Evolutionary conservation across 345 rosid species (phyloP).

Genomic region (Brassica nigra): DNA sequence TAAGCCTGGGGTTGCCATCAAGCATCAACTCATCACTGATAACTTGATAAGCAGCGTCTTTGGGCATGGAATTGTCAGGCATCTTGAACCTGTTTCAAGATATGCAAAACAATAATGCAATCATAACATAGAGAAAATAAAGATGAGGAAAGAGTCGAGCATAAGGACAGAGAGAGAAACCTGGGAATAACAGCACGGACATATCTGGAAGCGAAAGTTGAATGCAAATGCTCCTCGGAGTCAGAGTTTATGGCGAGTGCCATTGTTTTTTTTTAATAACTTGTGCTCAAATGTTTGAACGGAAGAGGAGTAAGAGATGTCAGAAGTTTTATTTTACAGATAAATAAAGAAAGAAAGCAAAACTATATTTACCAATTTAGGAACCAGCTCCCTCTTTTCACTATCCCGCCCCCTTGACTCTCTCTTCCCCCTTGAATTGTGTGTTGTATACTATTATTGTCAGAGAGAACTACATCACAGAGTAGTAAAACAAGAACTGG

Average conservation of each 20-base stretch:
- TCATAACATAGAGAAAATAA: neutral
- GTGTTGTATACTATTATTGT: neutral
- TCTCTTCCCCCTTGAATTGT: neutral
- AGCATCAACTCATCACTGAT: neutral
- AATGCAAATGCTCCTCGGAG: neutral
- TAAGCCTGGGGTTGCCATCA: neutral
- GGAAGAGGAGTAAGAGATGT: neutral
- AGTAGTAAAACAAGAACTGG: neutral
- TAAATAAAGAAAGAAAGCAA: neutral
- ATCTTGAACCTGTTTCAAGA: neutral
- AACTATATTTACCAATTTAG: neutral
- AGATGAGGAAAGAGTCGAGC: neutral
- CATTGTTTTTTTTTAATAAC: neutral
- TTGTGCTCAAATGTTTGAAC: neutral
- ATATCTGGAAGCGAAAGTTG: neutral
- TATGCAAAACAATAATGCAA: neutral
- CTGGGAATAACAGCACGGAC: conserved; percentile 3
- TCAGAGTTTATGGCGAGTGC: neutral
- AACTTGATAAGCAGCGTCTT: neutral
- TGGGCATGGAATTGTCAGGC: neutral
- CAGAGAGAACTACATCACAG: neutral
- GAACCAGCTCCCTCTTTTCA: neutral
- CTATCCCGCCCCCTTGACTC: neutral
- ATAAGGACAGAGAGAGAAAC: neutral
- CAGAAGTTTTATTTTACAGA: neutral